A percentile compares a stretch with the other conserved stretches of the same genome.
Evolutionary conservation across 352 stramenopile species (phyloP).

Genomic region (Phytophthora nicotianae): DNA sequence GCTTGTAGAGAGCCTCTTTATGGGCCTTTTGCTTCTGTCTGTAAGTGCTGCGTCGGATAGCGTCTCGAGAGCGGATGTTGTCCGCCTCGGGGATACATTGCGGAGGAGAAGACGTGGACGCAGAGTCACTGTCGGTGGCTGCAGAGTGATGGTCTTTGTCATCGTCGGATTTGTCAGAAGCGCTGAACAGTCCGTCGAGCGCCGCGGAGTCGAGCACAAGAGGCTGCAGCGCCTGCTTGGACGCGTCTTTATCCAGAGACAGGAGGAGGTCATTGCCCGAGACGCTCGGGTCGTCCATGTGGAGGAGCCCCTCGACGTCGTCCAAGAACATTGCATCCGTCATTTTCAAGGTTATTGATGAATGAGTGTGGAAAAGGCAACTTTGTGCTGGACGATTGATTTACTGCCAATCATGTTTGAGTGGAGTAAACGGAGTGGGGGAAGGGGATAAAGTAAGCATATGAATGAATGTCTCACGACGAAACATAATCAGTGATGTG

Average conservation of each 20-base stretch:
- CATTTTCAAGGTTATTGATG: slow-evolving; percentile 16
- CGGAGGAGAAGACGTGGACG: slow-evolving; percentile 10
- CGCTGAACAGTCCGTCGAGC: slow-evolving; percentile 15
- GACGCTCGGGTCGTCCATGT: slow-evolving; percentile 14
- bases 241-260: slow-evolving; percentile 19
- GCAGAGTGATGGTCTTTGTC: slow-evolving; percentile 2
- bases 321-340: slow-evolving; percentile 30
- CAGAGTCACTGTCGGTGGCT: slow-evolving; percentile 21
- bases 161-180: not conserved
- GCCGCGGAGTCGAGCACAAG: slow-evolving; percentile 8
- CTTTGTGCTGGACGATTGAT: not conserved
- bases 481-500: slow-evolving; percentile 2
- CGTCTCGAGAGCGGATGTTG: slow-evolving; percentile 22
- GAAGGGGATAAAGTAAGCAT: slow-evolving; percentile 2
- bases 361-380: not conserved
- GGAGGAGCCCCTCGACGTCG: slow-evolving; percentile 23
- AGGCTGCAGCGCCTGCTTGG: slow-evolving; percentile 10
- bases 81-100: not conserved
- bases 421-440: slow-evolving; percentile 1
- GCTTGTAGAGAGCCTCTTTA: slow-evolving; percentile 11
- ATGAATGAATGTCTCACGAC: slow-evolving; percentile 2
- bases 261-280: slow-evolving; percentile 12
- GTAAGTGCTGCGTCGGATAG: slow-evolving; percentile 28
- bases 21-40: slow-evolving; percentile 34
- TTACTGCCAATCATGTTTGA: not conserved